Percentiles rank a stretch among this genome's conserved stretches.
Conservation (phyloP, 208 protist species). For the Borovskyia barvae region DNA sequence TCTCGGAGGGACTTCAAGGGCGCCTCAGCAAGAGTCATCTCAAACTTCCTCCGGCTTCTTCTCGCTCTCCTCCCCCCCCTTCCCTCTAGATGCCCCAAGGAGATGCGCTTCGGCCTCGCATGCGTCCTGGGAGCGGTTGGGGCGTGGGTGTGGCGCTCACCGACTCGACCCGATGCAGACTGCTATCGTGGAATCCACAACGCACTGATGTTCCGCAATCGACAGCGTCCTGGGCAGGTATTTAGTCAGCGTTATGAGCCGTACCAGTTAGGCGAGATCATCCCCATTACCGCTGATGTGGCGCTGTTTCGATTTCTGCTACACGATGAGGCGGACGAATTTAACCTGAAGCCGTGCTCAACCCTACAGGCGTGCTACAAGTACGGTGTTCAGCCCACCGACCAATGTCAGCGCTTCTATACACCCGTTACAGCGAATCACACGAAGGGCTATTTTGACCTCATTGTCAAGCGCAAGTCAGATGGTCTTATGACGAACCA, state of each 20-base stretch:
- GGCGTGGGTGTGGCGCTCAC: constrained; percentile 26
- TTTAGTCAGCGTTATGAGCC: constrained; percentile 83
- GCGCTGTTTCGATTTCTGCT: constrained; percentile 89
- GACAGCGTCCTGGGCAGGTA: constrained; percentile 38
- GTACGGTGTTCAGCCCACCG: constrained; percentile 77
- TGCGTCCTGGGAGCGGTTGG: constrained; percentile 26
- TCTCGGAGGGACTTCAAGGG: too few relatives aligned
- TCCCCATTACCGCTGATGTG: constrained; percentile 84
- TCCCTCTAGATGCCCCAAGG: too few relatives aligned
- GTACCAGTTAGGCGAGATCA: constrained; percentile 81
- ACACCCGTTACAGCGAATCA: constrained; percentile 87
- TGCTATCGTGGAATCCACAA: constrained; percentile 82
- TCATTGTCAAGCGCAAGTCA: constrained; percentile 85
- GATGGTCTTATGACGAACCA: constrained; percentile 82
- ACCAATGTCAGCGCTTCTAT: constrained; percentile 90
- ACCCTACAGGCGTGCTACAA: constrained; percentile 90
- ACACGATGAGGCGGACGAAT: constrained; percentile 63
- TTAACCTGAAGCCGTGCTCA: constrained; percentile 83
- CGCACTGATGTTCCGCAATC: constrained; percentile 66
- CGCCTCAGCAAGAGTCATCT: too few relatives aligned
- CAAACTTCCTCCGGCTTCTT: neutral
- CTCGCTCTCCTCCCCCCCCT: neutral
- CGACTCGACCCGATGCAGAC: constrained; percentile 13
- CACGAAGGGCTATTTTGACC: constrained; percentile 87
- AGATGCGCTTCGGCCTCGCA: constrained; percentile 48